Evolutionary conservation across 2,329 filamentous ascomycete genomes (phyloP), one percentile per base, ranked within the genome.

Genomic region (Diatrype stigma): DNA sequence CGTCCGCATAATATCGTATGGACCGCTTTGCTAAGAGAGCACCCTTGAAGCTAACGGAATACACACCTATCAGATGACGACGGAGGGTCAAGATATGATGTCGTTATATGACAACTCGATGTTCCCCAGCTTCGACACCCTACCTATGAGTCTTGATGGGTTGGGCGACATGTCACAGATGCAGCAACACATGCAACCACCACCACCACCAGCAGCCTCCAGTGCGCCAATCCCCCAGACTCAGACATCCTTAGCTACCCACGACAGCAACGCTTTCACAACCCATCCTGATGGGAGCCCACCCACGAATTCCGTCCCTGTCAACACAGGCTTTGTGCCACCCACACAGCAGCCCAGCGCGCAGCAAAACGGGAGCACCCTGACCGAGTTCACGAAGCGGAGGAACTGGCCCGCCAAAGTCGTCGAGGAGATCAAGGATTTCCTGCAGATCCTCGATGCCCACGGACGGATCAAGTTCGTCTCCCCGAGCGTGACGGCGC

Each of bases 371-470:
- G 67, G 67, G 49, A 78, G 67, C 61, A 76, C 74, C 16, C 61
- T 82, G 56, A 81, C 78, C 53, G 79, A 82, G 63, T 82, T 82
- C 54, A 82, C 79, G 42, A 82, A 82, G 67, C 71, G 80, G 60
- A 73, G 78, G 53, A 82, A 94, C 66, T 96, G 93, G 93, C 87
- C 90, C 16, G 89, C 92, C 66, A 87, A 89, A 58, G 86, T 96
- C 12, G 82, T 96, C 22, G 89, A 95, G 68, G 92, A 96, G 74
- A 76, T 97, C 60, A 89, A 87, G 65, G 93, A 96, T 69, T 83
- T 96, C 60, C 72, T 96, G 50, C 86, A 96, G 65, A 91, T 97
- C 52, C 80, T 97, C 47, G 91, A 90, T 45, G 82, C 89, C 22
- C 86, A 94, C 61, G 90, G 91, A 35, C 84, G 87, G 57, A 86